Conservation (phyloP, 495 filamentous ascomycete genomes). For the Tuber calosporum region DNA sequence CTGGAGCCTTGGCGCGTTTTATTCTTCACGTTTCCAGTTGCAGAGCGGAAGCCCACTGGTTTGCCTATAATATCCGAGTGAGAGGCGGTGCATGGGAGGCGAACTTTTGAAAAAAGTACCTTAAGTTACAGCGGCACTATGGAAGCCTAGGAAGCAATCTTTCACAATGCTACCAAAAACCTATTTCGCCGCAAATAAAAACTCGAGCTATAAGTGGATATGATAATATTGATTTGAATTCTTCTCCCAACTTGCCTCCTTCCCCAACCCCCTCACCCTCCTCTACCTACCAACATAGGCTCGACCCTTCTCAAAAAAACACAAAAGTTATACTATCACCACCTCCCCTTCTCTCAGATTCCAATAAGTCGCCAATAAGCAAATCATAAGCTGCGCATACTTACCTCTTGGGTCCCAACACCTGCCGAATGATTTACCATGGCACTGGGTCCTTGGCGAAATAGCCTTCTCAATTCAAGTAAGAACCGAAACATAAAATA, state of each 20-base stretch:
- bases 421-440: background rate
- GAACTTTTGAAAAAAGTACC: background rate
- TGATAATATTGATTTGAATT: background rate
- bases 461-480: background rate
- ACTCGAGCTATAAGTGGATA: background rate
- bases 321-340: background rate
- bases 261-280: background rate
- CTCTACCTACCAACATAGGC: background rate
- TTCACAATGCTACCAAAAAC: background rate
- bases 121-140: background rate
- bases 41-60: background rate
- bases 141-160: background rate
- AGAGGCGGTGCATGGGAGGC: background rate
- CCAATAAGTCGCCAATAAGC: background rate
- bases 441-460: background rate
- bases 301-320: background rate
- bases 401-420: background rate
- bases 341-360: background rate
- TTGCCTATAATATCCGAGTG: background rate
- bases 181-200: background rate
- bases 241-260: background rate
- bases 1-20: background rate
- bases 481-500: background rate
- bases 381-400: background rate
- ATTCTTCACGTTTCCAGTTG: background rate